These are phyloP conservation scores for Coemansia javaensis DNA, from an alignment of 192 early-diverging fungal species.

Conservation along the genomic window DNA sequence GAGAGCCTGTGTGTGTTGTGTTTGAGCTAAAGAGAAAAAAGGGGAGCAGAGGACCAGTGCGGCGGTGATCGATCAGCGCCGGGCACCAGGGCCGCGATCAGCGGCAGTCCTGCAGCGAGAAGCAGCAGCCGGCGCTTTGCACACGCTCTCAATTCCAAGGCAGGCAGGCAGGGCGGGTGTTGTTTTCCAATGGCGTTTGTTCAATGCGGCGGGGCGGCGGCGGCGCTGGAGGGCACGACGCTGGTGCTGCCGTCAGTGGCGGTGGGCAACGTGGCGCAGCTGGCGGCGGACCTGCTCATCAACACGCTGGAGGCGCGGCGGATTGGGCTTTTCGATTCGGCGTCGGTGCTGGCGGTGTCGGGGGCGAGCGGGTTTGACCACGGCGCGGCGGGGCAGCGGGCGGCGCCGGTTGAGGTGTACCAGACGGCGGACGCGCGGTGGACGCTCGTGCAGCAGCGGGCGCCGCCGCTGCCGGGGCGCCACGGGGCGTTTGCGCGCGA, in stretches of 20 bases:
- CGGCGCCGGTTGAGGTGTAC: slow-evolving; percentile 56
- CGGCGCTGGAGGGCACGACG: slow-evolving; percentile 12
- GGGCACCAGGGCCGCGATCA: too few species aligned
- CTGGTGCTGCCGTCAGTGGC: slow-evolving; percentile 61
- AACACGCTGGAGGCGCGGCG: slow-evolving; percentile 57
- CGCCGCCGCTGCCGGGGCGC: slow-evolving; percentile 55
- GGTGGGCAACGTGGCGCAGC: slow-evolving; percentile 76
- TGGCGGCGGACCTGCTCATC: slow-evolving; percentile 63
- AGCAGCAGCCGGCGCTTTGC: too few species aligned
- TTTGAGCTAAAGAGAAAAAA: too few species aligned
- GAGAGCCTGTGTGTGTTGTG: too few species aligned
- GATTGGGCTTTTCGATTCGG: slow-evolving; percentile 60
- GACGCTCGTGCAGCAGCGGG: slow-evolving; percentile 70
- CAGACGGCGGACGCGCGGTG: slow-evolving; percentile 59
- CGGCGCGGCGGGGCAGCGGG: slow-evolving; percentile 6
- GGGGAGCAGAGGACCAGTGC: too few species aligned
- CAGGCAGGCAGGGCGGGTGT: too few species aligned
- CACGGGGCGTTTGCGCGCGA: slow-evolving; percentile 50
- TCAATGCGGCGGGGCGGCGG: background rate
- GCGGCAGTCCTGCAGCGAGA: too few species aligned
- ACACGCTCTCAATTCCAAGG: too few species aligned
- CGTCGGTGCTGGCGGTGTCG: slow-evolving; percentile 56
- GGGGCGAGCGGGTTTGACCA: slow-evolving; percentile 51
- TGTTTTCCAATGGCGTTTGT: slow-evolving; percentile 1
- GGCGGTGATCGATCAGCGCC: too few species aligned